Conservation (phyloP, 176 grass and related monocot genomes). For the Oryza glumipatula region DNA sequence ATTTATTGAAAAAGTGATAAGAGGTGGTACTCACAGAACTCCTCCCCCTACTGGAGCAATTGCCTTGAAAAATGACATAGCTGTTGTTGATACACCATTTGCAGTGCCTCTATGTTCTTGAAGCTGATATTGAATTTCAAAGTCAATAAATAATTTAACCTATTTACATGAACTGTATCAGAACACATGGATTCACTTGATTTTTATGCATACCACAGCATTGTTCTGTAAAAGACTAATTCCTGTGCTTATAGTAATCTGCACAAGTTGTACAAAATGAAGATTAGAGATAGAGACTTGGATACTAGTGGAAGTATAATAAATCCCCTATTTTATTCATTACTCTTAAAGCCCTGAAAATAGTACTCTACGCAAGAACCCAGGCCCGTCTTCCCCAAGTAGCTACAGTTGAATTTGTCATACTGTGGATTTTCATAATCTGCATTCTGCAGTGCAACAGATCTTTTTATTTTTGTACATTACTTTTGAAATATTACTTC, state of each 20-base stretch:
- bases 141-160: not conserved
- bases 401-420: not conserved
- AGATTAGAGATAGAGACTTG: not conserved
- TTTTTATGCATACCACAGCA: conserved; percentile 68
- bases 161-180: not conserved
- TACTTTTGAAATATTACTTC: not conserved
- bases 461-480: not conserved
- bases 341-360: not conserved
- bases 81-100: conserved; percentile 65
- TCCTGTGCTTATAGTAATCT: conserved; percentile 59
- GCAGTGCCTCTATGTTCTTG: conserved; percentile 82
- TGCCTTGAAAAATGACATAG: conserved; percentile 77
- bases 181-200: not conserved
- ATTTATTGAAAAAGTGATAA: not conserved
- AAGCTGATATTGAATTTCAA: conserved; percentile 42
- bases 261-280: conserved; percentile 25
- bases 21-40: conserved; percentile 58
- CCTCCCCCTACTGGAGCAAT: conserved; percentile 68
- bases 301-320: not conserved
- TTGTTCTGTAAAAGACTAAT: conserved; percentile 61
- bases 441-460: not conserved
- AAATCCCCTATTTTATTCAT: not conserved
- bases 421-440: not conserved
- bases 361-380: not conserved
- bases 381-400: not conserved